Evolutionary conservation across 1,284 basidiomycete genomes (phyloP).

Genomic region (Fistulinella staudtii): DNA sequence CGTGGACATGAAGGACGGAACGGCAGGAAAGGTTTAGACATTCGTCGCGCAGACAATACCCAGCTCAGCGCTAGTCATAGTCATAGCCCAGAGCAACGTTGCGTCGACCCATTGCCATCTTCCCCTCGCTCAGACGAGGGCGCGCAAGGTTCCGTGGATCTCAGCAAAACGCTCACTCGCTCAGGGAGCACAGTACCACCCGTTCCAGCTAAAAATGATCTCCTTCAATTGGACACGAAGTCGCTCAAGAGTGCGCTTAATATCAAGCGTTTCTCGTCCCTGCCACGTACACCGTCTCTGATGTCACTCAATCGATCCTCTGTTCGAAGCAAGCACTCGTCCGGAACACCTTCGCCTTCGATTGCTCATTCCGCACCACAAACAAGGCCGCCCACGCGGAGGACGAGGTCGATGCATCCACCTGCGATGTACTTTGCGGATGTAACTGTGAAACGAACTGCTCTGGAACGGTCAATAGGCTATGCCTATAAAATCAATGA

Average conservation of each 20-base stretch:
- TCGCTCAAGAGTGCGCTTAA: conserved; percentile 31
- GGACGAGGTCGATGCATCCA: conserved; percentile 54
- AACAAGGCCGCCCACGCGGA: conserved; percentile 29
- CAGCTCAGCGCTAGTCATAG: conserved; percentile 4
- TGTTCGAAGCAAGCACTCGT: conserved; percentile 27
- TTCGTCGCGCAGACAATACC: conserved; percentile 28
- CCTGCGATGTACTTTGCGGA: conserved; percentile 74
- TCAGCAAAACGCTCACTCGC: conserved; percentile 16
- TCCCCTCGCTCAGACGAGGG: conserved; percentile 25
- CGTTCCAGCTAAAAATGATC: conserved; percentile 30
- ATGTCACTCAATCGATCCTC: conserved; percentile 32
- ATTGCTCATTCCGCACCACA: conserved; percentile 12
- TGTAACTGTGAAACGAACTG: conserved; percentile 54
- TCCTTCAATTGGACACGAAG: conserved; percentile 22
- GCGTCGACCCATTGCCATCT: conserved; percentile 7
- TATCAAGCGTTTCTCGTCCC: conserved; percentile 54
- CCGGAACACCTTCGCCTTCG: conserved; percentile 43
- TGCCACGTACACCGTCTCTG: conserved; percentile 56
- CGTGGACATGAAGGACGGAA: conserved; percentile 28
- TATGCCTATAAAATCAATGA: conserved; percentile 87
- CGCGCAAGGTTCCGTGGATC: conserved; percentile 16
- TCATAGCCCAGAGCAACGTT: conserved; percentile 14
- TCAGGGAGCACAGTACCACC: conserved; percentile 28
- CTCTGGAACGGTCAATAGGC: conserved; percentile 69
- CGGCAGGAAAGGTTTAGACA: conserved; percentile 27